Conservation (phyloP, 768 basidiomycete genomes). For the Sistotremastrum niveocremeum region DNA sequence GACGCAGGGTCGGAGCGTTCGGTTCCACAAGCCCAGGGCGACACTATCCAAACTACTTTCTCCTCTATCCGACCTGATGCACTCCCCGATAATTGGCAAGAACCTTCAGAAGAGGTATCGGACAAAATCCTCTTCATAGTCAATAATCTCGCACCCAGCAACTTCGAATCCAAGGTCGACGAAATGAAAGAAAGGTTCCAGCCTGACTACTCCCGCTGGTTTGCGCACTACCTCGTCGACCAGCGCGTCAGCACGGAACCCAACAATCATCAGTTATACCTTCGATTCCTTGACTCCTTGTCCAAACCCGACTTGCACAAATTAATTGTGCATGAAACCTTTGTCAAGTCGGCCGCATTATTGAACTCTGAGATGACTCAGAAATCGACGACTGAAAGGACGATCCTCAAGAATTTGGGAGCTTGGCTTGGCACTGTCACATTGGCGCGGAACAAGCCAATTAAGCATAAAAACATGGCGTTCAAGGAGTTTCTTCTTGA, state of each 20-base stretch:
- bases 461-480: slow-evolving; percentile 84
- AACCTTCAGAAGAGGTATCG: slow-evolving; percentile 75
- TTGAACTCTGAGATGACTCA: slow-evolving; percentile 88
- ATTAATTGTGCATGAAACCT: slow-evolving; percentile 88
- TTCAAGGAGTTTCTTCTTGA: slow-evolving; percentile 97
- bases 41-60: slow-evolving; percentile 42
- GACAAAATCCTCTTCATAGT: slow-evolving; percentile 96
- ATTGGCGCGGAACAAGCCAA: slow-evolving; percentile 81
- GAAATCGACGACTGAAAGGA: slow-evolving; percentile 73
- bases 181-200: slow-evolving; percentile 83
- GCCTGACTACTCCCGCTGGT: slow-evolving; percentile 82
- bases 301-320: slow-evolving; percentile 51
- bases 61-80: slow-evolving; percentile 63
- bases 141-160: slow-evolving; percentile 91
- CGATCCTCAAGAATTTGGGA: slow-evolving; percentile 83
- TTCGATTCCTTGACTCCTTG: slow-evolving; percentile 82
- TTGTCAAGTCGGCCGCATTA: slow-evolving; percentile 69
- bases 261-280: slow-evolving; percentile 92
- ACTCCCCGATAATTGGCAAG: slow-evolving; percentile 39
- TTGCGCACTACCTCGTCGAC: slow-evolving; percentile 94
- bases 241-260: slow-evolving; percentile 92
- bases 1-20: slow-evolving; percentile 27
- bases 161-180: slow-evolving; percentile 74
- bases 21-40: slow-evolving; percentile 26
- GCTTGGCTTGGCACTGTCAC: slow-evolving; percentile 93